These are phyloP conservation scores for Periconia digitata DNA, from an alignment of 2,329 filamentous ascomycete species.

Conservation along the genomic window DNA sequence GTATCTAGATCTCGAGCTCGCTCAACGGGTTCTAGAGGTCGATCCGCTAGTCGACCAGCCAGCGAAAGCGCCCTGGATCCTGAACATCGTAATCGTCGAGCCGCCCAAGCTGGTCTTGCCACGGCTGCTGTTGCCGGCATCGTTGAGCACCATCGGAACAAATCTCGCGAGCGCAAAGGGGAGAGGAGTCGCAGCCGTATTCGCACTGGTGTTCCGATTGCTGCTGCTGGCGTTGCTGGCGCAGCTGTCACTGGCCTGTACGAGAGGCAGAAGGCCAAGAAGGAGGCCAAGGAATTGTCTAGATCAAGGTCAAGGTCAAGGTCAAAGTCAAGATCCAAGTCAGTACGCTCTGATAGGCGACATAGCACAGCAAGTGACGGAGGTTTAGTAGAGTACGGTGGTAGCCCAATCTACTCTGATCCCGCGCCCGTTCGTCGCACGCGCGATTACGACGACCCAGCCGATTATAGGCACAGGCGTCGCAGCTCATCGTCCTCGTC, in stretches of 20 bases:
- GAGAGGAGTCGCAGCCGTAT: constrained; percentile 58
- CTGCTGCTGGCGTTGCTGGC: constrained; percentile 62
- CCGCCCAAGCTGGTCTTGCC: constrained; percentile 63
- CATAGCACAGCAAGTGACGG: constrained; percentile 50
- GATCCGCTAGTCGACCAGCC: constrained; percentile 41
- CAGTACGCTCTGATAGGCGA: constrained; percentile 43
- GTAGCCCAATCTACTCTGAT: constrained; percentile 62
- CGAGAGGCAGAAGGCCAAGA: constrained; percentile 64
- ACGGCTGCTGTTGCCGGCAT: constrained; percentile 65
- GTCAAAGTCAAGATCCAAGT: constrained; percentile 52
- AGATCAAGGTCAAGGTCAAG: constrained; percentile 45
- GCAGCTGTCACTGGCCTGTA: constrained; percentile 64
- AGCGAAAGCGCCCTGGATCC: constrained; percentile 47
- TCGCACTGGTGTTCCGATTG: constrained; percentile 60
- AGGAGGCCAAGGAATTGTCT: constrained; percentile 54
- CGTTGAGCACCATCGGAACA: constrained; percentile 59
- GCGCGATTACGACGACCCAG: constrained; percentile 44
- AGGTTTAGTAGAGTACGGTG: constrained; percentile 65
- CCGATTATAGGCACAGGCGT: constrained; percentile 45
- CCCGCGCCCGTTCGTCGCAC: constrained; percentile 45
- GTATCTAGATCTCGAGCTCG: constrained; percentile 31
- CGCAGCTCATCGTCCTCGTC: constrained; percentile 47
- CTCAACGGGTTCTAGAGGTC: constrained; percentile 20
- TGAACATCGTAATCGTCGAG: constrained; percentile 59
- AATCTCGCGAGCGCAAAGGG: constrained; percentile 56